Base-by-base conservation (phyloP, 169 alveolate species). In the Perkinsus olseni region DNA sequence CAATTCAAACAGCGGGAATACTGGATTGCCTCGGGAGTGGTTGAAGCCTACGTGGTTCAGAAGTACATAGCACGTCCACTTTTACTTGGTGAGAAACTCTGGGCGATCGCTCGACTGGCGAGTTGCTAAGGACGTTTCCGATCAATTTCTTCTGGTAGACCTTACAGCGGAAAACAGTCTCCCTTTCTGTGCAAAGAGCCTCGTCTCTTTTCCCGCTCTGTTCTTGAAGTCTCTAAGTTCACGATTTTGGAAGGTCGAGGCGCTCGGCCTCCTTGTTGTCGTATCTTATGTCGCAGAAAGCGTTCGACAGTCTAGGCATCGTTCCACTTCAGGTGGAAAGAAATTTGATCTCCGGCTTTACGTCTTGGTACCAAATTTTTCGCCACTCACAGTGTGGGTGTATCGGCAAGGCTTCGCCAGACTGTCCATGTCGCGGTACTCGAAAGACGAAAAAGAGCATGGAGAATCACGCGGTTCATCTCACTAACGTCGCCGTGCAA, bases 321-420 rank as follows among this genome's bases (percentile, higher is more conserved):
- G 6, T 45, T 45, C 62, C 17, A 45, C 62, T 45, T 17, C 62
- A 45, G 62, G 62, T 48, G 99, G 99, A 24, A 97, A 97, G 93
- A 98, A 98, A 92, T 98, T 97, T 93, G 99, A 98, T 96, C 94
- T 97, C 95, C 97, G 99, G 94, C 95, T 98, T 38, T 98, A 98
- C 94, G 97, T 96, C 31, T 94, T 97, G 38, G 98, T 97, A 39
- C 96, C 98, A 62, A 94, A 97, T 39, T 98, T 97, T 95, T 95
- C 96, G 8, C 99, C 99, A 24, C 94, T 98, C 48, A 97, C 98
- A 10, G 98, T 96, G n/a, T 98, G 97, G 94, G 93, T 98, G 91
- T 98, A 98, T 95, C 96, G 99, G 94, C 96, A 97, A 38, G 99
- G 99, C 38, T 98, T 98, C 94, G 99, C 99, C 8, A 95, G 92